Evolutionary conservation across 192 early-diverging fungal species (phyloP), one percentile per base, ranked within the genome.

Genomic region (Gamsiella multidivaricata): DNA sequence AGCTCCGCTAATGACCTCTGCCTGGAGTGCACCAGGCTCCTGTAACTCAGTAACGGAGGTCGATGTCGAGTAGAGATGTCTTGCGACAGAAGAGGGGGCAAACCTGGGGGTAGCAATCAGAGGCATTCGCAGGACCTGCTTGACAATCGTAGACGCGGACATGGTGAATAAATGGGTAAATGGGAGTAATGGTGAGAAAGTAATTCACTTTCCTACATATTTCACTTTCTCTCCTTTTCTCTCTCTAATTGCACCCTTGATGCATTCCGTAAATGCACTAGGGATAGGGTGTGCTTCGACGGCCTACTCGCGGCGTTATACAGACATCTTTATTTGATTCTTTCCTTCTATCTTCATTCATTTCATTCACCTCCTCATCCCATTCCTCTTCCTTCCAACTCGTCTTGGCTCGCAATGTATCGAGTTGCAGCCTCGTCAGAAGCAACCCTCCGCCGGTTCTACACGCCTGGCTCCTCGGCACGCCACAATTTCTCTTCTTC

Each of bases 1-100:
- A 36, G 73, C 73, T 37, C 73, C 73, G 53, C 73, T 76, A 51
- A 76, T 49, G 65, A 76, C 62, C 65, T 76, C 73, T 34, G 65
- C 73, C 65, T 76, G 73, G 36, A 76, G 64, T n/a, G 65, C 39
- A 54, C 46, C 58, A 26, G 63, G 56, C 22, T 67, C 73, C 45
- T 34, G 37, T 4, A 59, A 41, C 65, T 76, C 73, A 1, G 53
- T 76, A 18, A 76, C 73, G 28, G 73, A 43, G 25, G 73, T 76
- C 7, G 73, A 61, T 39, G 60, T 45, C 6, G 58, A 54, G 54
- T 37, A 45, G 2, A 11, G 37, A 31, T 76, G 54, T 50, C 59
- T 61, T 32, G 39, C 15, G 34, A 59, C 6, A 23, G 54, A 22
- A 46, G 59, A 42, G 25, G 54, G 28, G 6, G 29, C 28, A 43